Evolutionary conservation across 805 yeast species (phyloP).

Genomic region (Cyberlindnera sargentensis): DNA sequence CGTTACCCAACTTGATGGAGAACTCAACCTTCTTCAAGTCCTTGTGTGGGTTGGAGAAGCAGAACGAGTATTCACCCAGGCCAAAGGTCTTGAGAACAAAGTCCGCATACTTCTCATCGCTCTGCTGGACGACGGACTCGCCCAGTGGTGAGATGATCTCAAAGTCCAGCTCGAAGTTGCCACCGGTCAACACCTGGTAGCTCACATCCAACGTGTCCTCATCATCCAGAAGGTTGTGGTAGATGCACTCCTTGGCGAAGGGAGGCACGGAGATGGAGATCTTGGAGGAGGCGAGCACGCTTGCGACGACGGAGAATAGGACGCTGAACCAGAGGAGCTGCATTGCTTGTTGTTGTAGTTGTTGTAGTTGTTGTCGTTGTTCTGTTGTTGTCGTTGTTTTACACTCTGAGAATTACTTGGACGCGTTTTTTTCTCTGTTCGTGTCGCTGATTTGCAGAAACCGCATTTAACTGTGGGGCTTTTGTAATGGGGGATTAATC

Average conservation of each 20-base stretch:
- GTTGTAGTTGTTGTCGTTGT: no score
- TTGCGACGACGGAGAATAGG: conserved; percentile 1
- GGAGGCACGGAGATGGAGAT: conserved; percentile 24
- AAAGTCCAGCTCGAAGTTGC: conserved; percentile 61
- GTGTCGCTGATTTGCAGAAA: no score
- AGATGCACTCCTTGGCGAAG: conserved; percentile 38
- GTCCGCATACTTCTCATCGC: conserved; percentile 58
- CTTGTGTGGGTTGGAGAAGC: conserved; percentile 59
- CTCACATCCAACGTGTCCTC: conserved; percentile 34
- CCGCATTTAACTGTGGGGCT: no score
- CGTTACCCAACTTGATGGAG: conserved; percentile 44
- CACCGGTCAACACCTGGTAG: conserved; percentile 52
- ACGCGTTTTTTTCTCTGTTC: no score
- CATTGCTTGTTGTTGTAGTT: neutral
- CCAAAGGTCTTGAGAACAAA: conserved; percentile 50
- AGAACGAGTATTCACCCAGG: conserved; percentile 57
- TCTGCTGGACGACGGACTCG: conserved; percentile 38
- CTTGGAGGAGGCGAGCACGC: conserved; percentile 14
- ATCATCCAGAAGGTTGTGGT: conserved; percentile 28
- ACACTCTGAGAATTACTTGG: no score
- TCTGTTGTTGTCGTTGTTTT: no score
- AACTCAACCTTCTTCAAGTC: conserved; percentile 60
- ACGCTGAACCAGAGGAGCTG: conserved; percentile 5
- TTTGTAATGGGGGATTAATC: no score
- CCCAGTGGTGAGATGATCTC: conserved; percentile 51